Conservation (phyloP, 2,329 filamentous ascomycete species). For the Diplocarpon rosae region DNA sequence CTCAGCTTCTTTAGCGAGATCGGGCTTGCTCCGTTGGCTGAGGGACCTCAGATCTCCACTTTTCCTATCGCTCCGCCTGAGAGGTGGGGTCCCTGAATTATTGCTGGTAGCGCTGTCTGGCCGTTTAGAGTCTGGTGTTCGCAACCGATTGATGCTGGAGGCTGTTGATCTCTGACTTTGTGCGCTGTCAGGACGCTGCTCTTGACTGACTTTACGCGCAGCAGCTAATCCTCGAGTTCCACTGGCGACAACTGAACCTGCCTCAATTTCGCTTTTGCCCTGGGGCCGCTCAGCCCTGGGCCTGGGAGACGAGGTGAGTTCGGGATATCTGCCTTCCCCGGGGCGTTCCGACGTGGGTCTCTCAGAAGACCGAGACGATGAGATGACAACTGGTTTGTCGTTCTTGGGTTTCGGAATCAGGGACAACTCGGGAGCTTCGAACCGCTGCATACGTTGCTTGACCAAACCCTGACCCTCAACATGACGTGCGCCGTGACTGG, state of each 20-base stretch:
- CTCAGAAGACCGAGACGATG: not conserved
- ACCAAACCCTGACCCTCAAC: constrained; percentile 11
- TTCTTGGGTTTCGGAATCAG: not conserved
- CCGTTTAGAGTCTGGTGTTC: constrained; percentile 32
- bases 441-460: constrained; percentile 19
- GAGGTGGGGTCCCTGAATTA: constrained; percentile 50
- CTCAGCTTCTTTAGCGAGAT: constrained; percentile 33
- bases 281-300: constrained; percentile 20
- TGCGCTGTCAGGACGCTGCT: constrained; percentile 22
- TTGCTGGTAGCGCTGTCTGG: constrained; percentile 51
- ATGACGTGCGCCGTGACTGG: constrained; percentile 13
- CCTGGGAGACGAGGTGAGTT: constrained; percentile 16
- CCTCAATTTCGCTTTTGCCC: constrained; percentile 17
- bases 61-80: constrained; percentile 56
- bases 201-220: constrained; percentile 22
- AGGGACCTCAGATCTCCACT: constrained; percentile 69
- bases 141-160: constrained; percentile 25
- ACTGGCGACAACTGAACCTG: constrained; percentile 20
- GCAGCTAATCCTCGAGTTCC: constrained; percentile 24
- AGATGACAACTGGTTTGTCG: not conserved
- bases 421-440: constrained; percentile 4
- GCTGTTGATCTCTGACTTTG: constrained; percentile 22
- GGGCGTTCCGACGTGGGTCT: constrained; percentile 6
- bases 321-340: constrained; percentile 22
- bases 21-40: constrained; percentile 41